Percentiles rank a stretch among this genome's conserved stretches.
phyloP scores from a whole-genome alignment of 164 flowering plant species.

The Stephania cephalantha region DNA sequence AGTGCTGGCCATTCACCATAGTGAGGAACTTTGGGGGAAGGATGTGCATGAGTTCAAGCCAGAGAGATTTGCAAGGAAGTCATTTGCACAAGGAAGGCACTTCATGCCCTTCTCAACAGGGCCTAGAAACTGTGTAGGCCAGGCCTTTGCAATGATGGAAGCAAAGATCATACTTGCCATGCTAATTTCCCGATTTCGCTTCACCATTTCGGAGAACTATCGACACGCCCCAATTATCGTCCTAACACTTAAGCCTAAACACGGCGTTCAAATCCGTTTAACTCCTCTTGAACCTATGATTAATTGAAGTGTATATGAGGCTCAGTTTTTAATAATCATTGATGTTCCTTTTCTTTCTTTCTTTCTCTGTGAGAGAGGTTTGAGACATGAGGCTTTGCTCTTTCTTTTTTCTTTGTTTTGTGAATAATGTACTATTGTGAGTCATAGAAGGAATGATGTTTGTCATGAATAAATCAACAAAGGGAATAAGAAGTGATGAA shows the following conservation, averaged over 20 bases:
- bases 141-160: slow-evolving; percentile 84
- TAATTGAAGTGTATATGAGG: neutral
- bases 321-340: neutral
- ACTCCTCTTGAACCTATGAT: slow-evolving; percentile 36
- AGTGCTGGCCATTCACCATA: slow-evolving; percentile 79
- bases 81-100: slow-evolving; percentile 40
- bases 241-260: slow-evolving; percentile 77
- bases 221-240: slow-evolving; percentile 82
- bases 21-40: slow-evolving; percentile 77
- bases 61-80: slow-evolving; percentile 49
- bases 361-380: slow-evolving; percentile 8
- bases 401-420: slow-evolving; percentile 3
- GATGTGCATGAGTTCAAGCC: slow-evolving; percentile 94
- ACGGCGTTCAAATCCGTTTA: slow-evolving; percentile 75
- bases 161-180: slow-evolving; percentile 77
- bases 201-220: slow-evolving; percentile 62
- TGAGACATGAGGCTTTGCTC: slow-evolving; percentile 10
- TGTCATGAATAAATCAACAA: slow-evolving; percentile 11
- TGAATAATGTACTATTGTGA: neutral
- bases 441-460: slow-evolving; percentile 13
- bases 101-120: slow-evolving; percentile 88
- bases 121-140: slow-evolving; percentile 85
- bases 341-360: neutral
- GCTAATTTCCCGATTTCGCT: slow-evolving; percentile 57
- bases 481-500: neutral